phyloP scores from a whole-genome alignment of 2,329 filamentous ascomycete genomes.

The Penicillium thymicola region DNA sequence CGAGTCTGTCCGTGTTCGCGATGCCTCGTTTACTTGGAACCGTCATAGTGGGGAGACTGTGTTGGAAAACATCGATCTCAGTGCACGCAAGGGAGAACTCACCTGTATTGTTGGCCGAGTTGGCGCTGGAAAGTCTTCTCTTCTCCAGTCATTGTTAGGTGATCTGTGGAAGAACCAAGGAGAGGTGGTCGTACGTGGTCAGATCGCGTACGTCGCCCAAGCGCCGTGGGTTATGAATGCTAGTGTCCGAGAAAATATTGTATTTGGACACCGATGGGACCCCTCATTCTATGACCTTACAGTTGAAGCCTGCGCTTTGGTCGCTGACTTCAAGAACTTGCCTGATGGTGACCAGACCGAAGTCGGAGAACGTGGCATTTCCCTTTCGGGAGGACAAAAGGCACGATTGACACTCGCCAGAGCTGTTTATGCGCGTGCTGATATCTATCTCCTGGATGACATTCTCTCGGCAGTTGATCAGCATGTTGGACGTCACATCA shows the following conservation, averaged over 20 bases:
- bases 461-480: slow-evolving; percentile 96
- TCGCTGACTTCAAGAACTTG: slow-evolving; percentile 86
- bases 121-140: slow-evolving; percentile 90
- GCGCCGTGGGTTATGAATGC: slow-evolving; percentile 97
- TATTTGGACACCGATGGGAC: slow-evolving; percentile 94
- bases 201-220: slow-evolving; percentile 87
- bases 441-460: slow-evolving; percentile 92
- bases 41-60: slow-evolving; percentile 66
- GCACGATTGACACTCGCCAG: slow-evolving; percentile 86
- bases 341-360: slow-evolving; percentile 96
- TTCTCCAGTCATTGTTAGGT: slow-evolving; percentile 82
- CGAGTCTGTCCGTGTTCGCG: slow-evolving; percentile 76
- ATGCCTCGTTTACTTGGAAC: slow-evolving; percentile 94
- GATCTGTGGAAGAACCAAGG: slow-evolving; percentile 89
- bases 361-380: slow-evolving; percentile 95
- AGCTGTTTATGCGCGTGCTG: slow-evolving; percentile 94
- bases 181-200: slow-evolving; percentile 76
- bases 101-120: slow-evolving; percentile 91
- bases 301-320: slow-evolving; percentile 81
- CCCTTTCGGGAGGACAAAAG: slow-evolving; percentile 92
- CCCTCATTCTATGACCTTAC: slow-evolving; percentile 92
- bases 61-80: slow-evolving; percentile 81
- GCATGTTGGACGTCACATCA: slow-evolving; percentile 91
- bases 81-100: slow-evolving; percentile 86
- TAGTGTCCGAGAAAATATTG: slow-evolving; percentile 92